A percentile compares a stretch with the other conserved stretches of the same genome.
These are phyloP conservation scores for Tetradesmus obliquus DNA, from an alignment of 139 green algal species.

Conservation along the genomic window DNA sequence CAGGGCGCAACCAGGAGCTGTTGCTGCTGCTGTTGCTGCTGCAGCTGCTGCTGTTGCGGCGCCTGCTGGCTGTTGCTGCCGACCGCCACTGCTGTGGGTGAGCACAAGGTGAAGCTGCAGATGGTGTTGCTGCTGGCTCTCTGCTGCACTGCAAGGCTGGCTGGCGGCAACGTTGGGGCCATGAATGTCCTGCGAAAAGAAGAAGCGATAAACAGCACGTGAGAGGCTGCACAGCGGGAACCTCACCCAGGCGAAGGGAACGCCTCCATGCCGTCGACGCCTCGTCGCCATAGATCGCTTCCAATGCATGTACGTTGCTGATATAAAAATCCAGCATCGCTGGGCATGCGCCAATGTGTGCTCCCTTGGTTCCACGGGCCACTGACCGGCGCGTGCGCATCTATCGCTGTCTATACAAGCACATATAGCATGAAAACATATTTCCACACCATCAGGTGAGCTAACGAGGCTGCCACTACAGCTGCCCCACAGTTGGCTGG, in stretches of 20 bases:
- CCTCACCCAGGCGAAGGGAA: not conserved
- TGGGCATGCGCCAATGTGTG: not conserved
- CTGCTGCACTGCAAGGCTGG: not conserved
- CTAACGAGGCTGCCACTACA: not conserved
- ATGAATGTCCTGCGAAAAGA: not conserved
- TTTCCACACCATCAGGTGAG: not conserved
- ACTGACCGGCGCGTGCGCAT: not conserved
- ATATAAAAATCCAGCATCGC: not conserved
- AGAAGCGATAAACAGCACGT: not conserved
- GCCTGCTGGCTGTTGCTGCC: slow-evolving; percentile 5
- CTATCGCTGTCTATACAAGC: not conserved
- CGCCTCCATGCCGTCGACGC: not conserved
- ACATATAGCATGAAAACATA: not conserved
- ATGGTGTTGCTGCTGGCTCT: slow-evolving; percentile 12
- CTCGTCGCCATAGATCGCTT: not conserved
- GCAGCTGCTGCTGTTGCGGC: slow-evolving; percentile 29
- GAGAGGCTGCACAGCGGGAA: not conserved
- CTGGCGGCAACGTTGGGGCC: slow-evolving; percentile 6
- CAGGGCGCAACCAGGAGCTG: slow-evolving; percentile 9
- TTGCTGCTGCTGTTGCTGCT: slow-evolving; percentile 40
- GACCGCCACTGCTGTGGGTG: not conserved
- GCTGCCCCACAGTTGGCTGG: not conserved
- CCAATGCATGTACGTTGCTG: not conserved
- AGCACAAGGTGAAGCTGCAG: not conserved
- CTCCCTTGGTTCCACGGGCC: not conserved